These are phyloP conservation scores for Tetrastigma voinierianum DNA, from an alignment of 164 flowering plant species.

Conservation along the genomic window DNA sequence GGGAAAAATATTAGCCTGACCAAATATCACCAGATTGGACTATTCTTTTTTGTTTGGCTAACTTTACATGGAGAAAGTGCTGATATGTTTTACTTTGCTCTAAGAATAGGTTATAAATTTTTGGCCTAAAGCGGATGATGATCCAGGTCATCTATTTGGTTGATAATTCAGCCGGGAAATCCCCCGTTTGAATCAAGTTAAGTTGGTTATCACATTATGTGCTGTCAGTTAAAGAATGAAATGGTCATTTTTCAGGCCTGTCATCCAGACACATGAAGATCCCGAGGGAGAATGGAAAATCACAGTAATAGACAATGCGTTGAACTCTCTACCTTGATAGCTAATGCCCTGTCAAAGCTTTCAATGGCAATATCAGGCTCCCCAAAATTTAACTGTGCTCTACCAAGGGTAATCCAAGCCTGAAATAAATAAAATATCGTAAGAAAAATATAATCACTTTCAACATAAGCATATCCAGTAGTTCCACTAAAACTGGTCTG, in stretches of 20 bases:
- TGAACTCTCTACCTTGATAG: constrained; percentile 50
- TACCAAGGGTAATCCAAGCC: constrained; percentile 93
- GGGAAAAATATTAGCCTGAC: too few species aligned
- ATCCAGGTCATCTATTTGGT: too few species aligned
- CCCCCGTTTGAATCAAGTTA: not conserved
- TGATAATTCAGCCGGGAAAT: not conserved
- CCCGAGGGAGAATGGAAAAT: not conserved
- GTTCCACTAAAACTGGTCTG: too few species aligned
- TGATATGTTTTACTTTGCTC: too few species aligned
- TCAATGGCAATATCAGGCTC: constrained; percentile 82
- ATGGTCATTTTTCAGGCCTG: not conserved
- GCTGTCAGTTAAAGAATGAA: too few species aligned
- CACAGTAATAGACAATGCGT: not conserved
- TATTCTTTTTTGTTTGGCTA: too few species aligned
- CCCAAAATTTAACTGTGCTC: constrained; percentile 88
- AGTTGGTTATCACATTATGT: not conserved
- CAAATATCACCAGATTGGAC: too few species aligned
- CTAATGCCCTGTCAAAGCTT: constrained; percentile 78
- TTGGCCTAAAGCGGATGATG: too few species aligned
- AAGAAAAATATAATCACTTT: not conserved
- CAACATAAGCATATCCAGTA: not conserved
- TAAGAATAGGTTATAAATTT: too few species aligned
- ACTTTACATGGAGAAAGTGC: too few species aligned
- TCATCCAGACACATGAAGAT: not conserved
- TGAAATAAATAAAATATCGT: constrained; percentile 16